Evolutionary conservation across 139 green algal genomes (phyloP), one percentile per base, ranked within the genome.

Genomic region (Chlorella vulgaris): DNA sequence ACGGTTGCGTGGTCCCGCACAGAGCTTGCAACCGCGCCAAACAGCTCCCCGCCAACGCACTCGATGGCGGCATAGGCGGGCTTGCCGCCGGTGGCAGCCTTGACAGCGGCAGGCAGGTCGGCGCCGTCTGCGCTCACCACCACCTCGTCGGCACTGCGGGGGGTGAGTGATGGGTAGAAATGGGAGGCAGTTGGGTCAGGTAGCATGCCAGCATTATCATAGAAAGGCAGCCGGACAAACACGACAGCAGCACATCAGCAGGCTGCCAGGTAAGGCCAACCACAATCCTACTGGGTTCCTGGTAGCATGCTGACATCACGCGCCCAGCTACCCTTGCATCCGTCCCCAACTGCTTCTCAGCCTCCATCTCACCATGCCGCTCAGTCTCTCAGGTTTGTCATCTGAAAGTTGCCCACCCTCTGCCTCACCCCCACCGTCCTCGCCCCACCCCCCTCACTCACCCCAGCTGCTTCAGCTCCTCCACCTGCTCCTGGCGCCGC

Each of bases 391-490:
- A n/a, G n/a, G n/a, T n/a, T n/a, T n/a, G n/a, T n/a, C n/a, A n/a
- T n/a, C n/a, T n/a, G n/a, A n/a, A n/a, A n/a, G n/a, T n/a, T n/a
- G n/a, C n/a, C n/a, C n/a, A n/a, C n/a, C n/a, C n/a, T n/a, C n/a
- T n/a, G n/a, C n/a, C n/a, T n/a, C n/a, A n/a, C n/a, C n/a, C n/a
- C n/a, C n/a, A n/a, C n/a, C n/a, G n/a, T n/a, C n/a, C n/a, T n/a
- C n/a, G n/a, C n/a, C n/a, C n/a, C n/a, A n/a, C n/a, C n/a, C n/a
- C n/a, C n/a, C n/a, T n/a, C n/a, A n/a, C n/a, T n/a, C 61, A 89
- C 85, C 87, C 87, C 40, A 90, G 51, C 1, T 38, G 58, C 61
- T 84, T 81, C 7, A 91, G 78, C 68, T 91, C 86, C 2, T 86
- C 38, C 7, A 73, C 83, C 10, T 69, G 69, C 43, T 85, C 83